Percentiles rank a stretch among this genome's conserved stretches.
Evolutionary conservation across 2,329 filamentous ascomycete species (phyloP).

Genomic region (Arachnopeziza araneosa): DNA sequence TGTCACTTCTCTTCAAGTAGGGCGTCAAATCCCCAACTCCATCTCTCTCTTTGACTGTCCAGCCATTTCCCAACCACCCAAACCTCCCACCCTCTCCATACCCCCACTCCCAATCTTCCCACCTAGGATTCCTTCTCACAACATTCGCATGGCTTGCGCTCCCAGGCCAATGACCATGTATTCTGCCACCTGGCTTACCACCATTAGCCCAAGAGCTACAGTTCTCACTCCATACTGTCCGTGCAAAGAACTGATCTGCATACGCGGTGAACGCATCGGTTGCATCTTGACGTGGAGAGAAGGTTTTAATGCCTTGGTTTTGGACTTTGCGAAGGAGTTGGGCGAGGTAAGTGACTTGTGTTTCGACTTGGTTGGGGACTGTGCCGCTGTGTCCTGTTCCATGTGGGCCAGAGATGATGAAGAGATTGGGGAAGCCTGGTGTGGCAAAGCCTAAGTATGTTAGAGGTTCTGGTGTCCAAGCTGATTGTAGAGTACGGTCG

Average conservation of each 20-base stretch:
- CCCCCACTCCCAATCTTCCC: constrained; percentile 54
- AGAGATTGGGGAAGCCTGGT: constrained; percentile 61
- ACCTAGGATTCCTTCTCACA: constrained; percentile 49
- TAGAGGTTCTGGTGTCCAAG: constrained; percentile 57
- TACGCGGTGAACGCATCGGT: constrained; percentile 60
- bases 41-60: constrained; percentile 51
- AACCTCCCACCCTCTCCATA: constrained; percentile 40
- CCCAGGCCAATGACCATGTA: constrained; percentile 67
- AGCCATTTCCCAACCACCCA: constrained; percentile 63
- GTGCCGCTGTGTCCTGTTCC: constrained; percentile 57
- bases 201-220: constrained; percentile 72
- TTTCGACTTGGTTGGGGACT: constrained; percentile 62
- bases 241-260: constrained; percentile 49
- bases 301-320: constrained; percentile 58
- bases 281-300: constrained; percentile 51
- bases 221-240: constrained; percentile 51
- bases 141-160: constrained; percentile 58
- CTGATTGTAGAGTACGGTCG: constrained; percentile 46
- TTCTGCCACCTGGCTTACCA: constrained; percentile 52
- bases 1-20: constrained; percentile 52
- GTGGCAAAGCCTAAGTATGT: constrained; percentile 60
- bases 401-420: constrained; percentile 59
- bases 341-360: constrained; percentile 58
- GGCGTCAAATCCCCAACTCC: constrained; percentile 53
- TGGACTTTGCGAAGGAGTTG: constrained; percentile 62